phyloP scores from a whole-genome alignment of 306 rosid species.

The Crotalaria pallida region DNA sequence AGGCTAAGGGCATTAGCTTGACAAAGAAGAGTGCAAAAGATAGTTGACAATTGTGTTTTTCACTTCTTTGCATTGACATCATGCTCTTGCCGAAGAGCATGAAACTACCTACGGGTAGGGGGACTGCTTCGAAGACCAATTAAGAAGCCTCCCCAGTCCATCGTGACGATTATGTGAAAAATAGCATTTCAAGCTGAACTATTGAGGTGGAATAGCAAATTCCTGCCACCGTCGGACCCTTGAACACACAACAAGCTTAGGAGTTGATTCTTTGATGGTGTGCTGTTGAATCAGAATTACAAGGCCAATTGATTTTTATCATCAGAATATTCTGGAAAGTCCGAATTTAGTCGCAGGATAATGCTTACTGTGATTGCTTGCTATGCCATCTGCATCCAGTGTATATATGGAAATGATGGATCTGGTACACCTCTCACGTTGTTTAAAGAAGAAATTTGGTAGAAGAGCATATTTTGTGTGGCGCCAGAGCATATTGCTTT shows the following conservation, averaged over 20 bases:
- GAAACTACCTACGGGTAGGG: conserved; percentile 32
- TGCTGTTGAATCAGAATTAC: conserved; percentile 4
- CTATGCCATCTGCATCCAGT: conserved; percentile 18
- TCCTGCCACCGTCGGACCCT: conserved; percentile 13
- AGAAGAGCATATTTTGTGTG: conserved; percentile 28
- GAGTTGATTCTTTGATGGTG: conserved; percentile 21
- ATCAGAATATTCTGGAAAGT: too few species aligned
- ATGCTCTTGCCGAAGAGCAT: conserved; percentile 35
- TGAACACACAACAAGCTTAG: conserved; percentile 18
- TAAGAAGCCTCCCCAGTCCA: conserved; percentile 21
- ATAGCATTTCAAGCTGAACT: conserved; percentile 11
- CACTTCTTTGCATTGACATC: conserved; percentile 29
- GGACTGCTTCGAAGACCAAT: conserved; percentile 33
- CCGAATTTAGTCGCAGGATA: too few species aligned
- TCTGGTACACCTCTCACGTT: conserved; percentile 11
- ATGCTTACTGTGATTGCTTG: too few species aligned
- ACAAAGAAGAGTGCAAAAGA: conserved; percentile 61
- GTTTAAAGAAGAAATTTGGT: conserved; percentile 27
- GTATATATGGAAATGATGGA: conserved; percentile 15
- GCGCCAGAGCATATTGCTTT: conserved; percentile 39
- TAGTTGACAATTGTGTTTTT: conserved; percentile 44
- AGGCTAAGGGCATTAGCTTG: conserved; percentile 74
- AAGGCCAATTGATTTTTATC: too few species aligned
- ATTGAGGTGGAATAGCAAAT: conserved; percentile 12
- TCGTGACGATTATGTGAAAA: conserved; percentile 11